These are phyloP conservation scores for Nectriaceae sp. DNA, from an alignment of 2,329 filamentous ascomycete genomes.

Conservation along the genomic window DNA sequence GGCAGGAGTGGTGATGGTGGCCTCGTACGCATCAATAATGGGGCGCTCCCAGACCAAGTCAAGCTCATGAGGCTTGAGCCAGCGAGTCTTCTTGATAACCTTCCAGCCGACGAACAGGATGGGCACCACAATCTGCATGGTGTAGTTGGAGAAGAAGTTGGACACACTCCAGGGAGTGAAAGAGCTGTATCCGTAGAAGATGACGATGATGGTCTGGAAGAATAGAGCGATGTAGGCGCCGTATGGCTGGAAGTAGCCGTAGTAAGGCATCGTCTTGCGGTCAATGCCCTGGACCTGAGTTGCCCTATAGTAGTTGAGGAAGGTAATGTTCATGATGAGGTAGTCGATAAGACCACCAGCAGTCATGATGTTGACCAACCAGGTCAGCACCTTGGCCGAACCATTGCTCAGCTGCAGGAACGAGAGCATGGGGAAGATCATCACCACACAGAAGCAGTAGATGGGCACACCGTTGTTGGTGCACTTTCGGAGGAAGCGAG, in stretches of 20 bases:
- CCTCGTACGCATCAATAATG: slow-evolving; percentile 59
- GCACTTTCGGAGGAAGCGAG: slow-evolving; percentile 56
- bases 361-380: slow-evolving; percentile 58
- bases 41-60: slow-evolving; percentile 65
- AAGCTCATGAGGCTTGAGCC: slow-evolving; percentile 53
- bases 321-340: slow-evolving; percentile 53
- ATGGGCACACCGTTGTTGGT: slow-evolving; percentile 63
- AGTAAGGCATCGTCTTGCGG: slow-evolving; percentile 57
- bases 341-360: slow-evolving; percentile 64
- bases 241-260: slow-evolving; percentile 60
- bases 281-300: slow-evolving; percentile 53
- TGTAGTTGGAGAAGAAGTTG: slow-evolving; percentile 56
- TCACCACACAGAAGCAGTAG: slow-evolving; percentile 56
- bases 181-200: slow-evolving; percentile 57
- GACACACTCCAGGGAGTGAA: slow-evolving; percentile 52
- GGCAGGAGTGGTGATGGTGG: slow-evolving; percentile 48
- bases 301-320: slow-evolving; percentile 52
- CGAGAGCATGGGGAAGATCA: slow-evolving; percentile 54
- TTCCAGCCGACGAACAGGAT: slow-evolving; percentile 64
- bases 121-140: slow-evolving; percentile 56
- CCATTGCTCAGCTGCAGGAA: slow-evolving; percentile 53
- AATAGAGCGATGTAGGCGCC: slow-evolving; percentile 49
- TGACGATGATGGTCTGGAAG: slow-evolving; percentile 45
- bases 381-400: slow-evolving; percentile 52
- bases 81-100: slow-evolving; percentile 58